Evolutionary conservation across 176 grass and related monocot species (phyloP), one percentile per base, ranked within the genome.

Genomic region (Rhipidocladum racemiflorum): DNA sequence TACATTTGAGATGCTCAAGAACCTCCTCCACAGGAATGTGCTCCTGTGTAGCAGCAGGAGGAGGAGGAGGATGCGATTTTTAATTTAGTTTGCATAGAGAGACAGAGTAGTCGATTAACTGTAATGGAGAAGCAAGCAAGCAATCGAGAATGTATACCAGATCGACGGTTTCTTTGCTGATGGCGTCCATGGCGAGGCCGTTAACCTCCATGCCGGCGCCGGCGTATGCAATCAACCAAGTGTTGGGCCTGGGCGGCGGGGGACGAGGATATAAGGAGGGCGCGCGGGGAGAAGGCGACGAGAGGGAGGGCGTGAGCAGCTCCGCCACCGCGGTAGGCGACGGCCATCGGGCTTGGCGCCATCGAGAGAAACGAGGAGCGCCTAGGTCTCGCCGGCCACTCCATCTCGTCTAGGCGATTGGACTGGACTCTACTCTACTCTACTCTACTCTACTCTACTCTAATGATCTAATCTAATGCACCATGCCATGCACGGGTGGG

Each of bases 1-100:
- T 88, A 59, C 91, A 94, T 80, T 86, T 91, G 44, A 94, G 86
- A 7, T 83, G 79, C 75, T 84, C 73, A 15, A 94, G 74, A 5
- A 94, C 91, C 70, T 94, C 88, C 23, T 91, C 83, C 1, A 94
- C 81, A 5, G 91, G 88, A 15, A 94, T 86, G 50, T 85, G 57
- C 87, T 94, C 91, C 86, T 89, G 78, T 36, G 20, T 2, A n/a
- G 20, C 51, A 54, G 51, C 51, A 54, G 51, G 0, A 50, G 46
- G 3, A 50, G 46, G 15, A 17, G 14, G 16, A 56, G 54, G 54
- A 10, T n/a, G 21, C 54, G 21, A 64, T 34, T 34, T 2, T 35
- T 34, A 64, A 35, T 18, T 35, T 17, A 64, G 20, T 34, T 63
- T 34, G 61, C 15, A 65, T 30, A 9, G 4, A 34, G 32, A 34